A percentile compares a stretch with the other conserved stretches of the same genome.
Conservation (phyloP, 768 basidiomycete species). For the Sarcodon aspratus region DNA sequence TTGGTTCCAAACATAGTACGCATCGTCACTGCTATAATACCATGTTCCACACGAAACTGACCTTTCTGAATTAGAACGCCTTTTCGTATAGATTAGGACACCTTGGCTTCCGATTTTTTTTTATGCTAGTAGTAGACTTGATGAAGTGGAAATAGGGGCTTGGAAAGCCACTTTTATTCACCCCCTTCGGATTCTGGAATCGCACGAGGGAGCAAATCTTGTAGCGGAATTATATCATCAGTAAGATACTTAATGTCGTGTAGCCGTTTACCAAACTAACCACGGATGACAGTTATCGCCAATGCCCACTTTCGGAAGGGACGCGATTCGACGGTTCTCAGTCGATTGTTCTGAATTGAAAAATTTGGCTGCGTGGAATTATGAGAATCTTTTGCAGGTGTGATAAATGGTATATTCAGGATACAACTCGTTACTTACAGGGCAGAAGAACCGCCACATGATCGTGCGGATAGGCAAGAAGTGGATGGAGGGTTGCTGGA, state of each 20-base stretch:
- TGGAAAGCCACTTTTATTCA: conserved; percentile 27
- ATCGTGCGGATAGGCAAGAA: too few species aligned
- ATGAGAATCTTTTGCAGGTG: conserved; percentile 16
- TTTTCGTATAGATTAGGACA: conserved; percentile 15
- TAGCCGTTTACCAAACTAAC: neutral
- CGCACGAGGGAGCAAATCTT: conserved; percentile 7
- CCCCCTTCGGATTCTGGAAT: conserved; percentile 19
- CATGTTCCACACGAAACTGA: too few species aligned
- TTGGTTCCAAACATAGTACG: conserved; percentile 19
- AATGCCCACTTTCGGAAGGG: conserved; percentile 14
- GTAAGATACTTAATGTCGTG: conserved; percentile 6
- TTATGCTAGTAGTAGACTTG: conserved; percentile 21
- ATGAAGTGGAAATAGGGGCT: conserved; percentile 29
- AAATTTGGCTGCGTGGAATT: conserved; percentile 13
- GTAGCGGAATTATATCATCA: conserved; percentile 10
- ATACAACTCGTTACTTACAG: too few species aligned
- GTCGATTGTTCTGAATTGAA: conserved; percentile 13
- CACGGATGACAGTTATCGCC: conserved; percentile 1
- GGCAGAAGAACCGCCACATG: too few species aligned
- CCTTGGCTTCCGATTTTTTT: conserved; percentile 14
- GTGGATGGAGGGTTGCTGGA: too few species aligned
- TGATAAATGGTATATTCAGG: too few species aligned
- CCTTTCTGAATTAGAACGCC: conserved; percentile 17
- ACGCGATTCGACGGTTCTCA: conserved; percentile 12
- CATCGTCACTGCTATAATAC: too few species aligned